Conservation (phyloP, 345 rosid species). For the Citrus australasica region DNA sequence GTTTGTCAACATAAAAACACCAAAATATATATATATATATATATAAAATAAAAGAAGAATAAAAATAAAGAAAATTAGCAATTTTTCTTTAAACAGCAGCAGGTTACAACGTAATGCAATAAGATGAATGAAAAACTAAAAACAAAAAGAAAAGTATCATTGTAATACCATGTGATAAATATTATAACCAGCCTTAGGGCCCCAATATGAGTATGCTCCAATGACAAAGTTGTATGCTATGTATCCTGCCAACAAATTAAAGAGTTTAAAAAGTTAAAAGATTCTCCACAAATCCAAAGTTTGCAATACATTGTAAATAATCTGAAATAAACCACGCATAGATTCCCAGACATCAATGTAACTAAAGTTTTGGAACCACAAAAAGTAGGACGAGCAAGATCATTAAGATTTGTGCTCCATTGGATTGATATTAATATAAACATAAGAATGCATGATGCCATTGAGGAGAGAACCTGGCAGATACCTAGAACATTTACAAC, state of each 20-base stretch:
- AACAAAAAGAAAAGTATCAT: neutral
- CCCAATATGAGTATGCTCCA: constrained; percentile 99
- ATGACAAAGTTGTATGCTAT: constrained; percentile 85
- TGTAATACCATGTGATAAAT: constrained; percentile 80
- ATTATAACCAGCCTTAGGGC: constrained; percentile 93
- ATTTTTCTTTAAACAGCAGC: neutral
- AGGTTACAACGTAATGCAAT: neutral
- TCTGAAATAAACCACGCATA: neutral
- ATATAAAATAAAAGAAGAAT: no score
- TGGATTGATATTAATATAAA: neutral
- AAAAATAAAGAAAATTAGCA: neutral
- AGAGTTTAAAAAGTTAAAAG: neutral
- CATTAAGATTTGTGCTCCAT: neutral
- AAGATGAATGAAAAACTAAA: neutral
- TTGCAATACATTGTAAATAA: neutral
- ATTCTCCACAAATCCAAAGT: neutral
- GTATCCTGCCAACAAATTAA: constrained; percentile 50
- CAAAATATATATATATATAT: no score
- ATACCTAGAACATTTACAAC: constrained; percentile 86
- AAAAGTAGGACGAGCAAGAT: neutral
- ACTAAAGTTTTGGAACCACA: neutral
- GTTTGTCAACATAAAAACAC: neutral
- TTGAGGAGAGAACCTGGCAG: neutral
- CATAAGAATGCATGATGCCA: neutral
- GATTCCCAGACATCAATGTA: neutral